Percentiles rank a stretch among this genome's conserved stretches.
phyloP scores from a whole-genome alignment of 768 basidiomycete species.

The Russula earlei region DNA sequence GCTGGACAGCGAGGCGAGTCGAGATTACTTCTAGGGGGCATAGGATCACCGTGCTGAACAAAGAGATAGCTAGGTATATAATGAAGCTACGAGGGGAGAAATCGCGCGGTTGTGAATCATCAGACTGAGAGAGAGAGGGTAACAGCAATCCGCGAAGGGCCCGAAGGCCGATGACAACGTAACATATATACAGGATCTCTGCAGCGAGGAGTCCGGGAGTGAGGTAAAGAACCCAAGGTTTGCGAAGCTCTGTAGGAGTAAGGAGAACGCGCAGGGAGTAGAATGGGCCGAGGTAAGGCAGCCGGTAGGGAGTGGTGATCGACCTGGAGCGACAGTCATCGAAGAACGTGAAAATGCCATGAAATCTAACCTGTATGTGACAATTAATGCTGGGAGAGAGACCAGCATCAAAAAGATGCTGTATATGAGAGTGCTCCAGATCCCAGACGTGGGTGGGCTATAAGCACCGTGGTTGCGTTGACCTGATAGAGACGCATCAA shows the following conservation, averaged over 20 bases:
- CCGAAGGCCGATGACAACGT: conserved; percentile 36
- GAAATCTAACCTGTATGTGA: conserved; percentile 62
- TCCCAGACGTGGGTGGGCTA: conserved; percentile 49
- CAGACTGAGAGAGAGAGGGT: conserved; percentile 37
- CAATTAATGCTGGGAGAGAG: conserved; percentile 56
- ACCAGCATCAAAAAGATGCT: conserved; percentile 57
- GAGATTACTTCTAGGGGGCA: conserved; percentile 75
- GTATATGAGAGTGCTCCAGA: conserved; percentile 55
- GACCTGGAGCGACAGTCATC: conserved; percentile 37
- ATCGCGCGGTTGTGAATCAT: conserved; percentile 29
- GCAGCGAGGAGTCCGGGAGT: conserved; percentile 57
- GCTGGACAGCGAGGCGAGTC: conserved; percentile 72
- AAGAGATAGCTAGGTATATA: conserved; percentile 48
- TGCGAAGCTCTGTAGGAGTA: conserved; percentile 70
- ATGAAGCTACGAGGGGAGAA: conserved; percentile 41
- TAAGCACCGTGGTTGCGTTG: conserved; percentile 54
- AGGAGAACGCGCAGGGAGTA: conserved; percentile 60
- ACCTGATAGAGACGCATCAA: conserved; percentile 40
- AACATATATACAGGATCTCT: conserved; percentile 36
- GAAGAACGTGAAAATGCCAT: not conserved
- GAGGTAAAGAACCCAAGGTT: conserved; percentile 72
- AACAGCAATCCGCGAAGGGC: conserved; percentile 45
- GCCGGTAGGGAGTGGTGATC: conserved; percentile 72
- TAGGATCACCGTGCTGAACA: conserved; percentile 48
- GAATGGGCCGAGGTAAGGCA: conserved; percentile 51